A percentile compares a stretch with the other conserved stretches of the same genome.
Evolutionary conservation across 1,284 basidiomycete genomes (phyloP).

Genomic region (Naganishia cerealis): DNA sequence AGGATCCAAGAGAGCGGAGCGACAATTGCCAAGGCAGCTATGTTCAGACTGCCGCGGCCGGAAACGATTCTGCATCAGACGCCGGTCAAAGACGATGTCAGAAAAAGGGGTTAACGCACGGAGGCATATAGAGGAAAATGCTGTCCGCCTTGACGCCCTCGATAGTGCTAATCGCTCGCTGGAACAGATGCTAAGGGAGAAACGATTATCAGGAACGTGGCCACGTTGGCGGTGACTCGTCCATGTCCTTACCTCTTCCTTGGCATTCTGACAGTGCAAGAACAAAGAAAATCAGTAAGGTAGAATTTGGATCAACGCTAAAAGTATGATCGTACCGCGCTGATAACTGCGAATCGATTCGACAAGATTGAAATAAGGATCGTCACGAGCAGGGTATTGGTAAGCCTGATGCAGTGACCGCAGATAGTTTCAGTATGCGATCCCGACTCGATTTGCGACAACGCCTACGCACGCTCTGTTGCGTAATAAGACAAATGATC

Average conservation of each 20-base stretch:
- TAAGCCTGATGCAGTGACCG: constrained; percentile 39
- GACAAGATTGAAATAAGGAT: constrained; percentile 83
- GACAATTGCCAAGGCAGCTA: constrained; percentile 67
- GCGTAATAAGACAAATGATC: background rate
- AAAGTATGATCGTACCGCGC: constrained; percentile 60
- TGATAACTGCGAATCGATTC: constrained; percentile 78
- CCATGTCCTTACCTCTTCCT: constrained; percentile 64
- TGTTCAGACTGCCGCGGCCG: constrained; percentile 41
- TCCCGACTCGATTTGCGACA: background rate
- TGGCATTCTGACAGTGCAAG: constrained; percentile 65
- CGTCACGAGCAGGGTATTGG: constrained; percentile 55
- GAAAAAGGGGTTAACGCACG: constrained; percentile 60
- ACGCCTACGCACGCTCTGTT: background rate
- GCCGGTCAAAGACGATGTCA: background rate
- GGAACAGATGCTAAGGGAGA: constrained; percentile 71
- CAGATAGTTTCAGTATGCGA: background rate
- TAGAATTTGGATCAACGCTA: constrained; percentile 25
- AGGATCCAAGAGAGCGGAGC: constrained; percentile 72
- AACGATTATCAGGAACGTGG: background rate
- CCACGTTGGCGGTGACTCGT: constrained; percentile 11
- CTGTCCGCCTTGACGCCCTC: constrained; percentile 87
- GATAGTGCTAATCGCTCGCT: constrained; percentile 79
- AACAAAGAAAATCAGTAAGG: constrained; percentile 21
- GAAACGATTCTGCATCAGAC: background rate
- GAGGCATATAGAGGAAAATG: constrained; percentile 85